These are phyloP conservation scores for Abrus pulchellus DNA, from an alignment of 306 rosid genomes.

Conservation along the genomic window DNA sequence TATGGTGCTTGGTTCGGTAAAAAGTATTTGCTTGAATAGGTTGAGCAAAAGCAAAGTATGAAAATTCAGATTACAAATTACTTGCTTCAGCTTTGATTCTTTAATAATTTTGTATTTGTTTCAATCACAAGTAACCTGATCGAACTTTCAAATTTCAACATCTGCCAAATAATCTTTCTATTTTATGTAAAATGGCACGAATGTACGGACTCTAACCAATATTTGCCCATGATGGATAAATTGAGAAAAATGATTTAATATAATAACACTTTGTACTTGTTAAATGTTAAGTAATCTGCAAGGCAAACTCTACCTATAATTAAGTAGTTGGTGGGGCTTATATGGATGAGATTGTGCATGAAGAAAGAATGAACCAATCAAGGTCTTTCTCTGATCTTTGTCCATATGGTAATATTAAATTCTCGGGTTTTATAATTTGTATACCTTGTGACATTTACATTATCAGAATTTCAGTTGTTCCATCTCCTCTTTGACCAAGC, in stretches of 20 bases:
- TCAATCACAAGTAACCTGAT: slow-evolving; percentile 21
- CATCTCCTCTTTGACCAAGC: background rate
- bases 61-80: slow-evolving; percentile 3
- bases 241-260: slow-evolving; percentile 2
- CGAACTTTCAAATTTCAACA: slow-evolving; percentile 1
- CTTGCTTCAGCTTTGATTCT: slow-evolving; percentile 38
- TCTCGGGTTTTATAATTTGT: background rate
- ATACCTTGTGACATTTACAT: slow-evolving; percentile 4
- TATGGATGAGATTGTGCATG: background rate
- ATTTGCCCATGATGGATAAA: background rate
- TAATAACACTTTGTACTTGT: background rate
- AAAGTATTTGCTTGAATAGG: slow-evolving; percentile 9
- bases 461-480: background rate
- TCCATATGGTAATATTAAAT: background rate
- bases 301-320: slow-evolving; percentile 21
- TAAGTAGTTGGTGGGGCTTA: slow-evolving; percentile 8
- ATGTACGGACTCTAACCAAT: background rate
- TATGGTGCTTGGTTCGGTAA: slow-evolving; percentile 41
- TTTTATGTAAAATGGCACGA: background rate
- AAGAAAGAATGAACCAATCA: slow-evolving; percentile 5
- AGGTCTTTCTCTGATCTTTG: slow-evolving; percentile 8
- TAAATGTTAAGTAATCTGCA: slow-evolving; percentile 30
- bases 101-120: slow-evolving; percentile 22
- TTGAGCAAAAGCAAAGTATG: slow-evolving; percentile 18
- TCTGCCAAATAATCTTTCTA: background rate